Base-by-base conservation (phyloP, 805 yeast genomes). In the Yamadazyma philogaea region DNA sequence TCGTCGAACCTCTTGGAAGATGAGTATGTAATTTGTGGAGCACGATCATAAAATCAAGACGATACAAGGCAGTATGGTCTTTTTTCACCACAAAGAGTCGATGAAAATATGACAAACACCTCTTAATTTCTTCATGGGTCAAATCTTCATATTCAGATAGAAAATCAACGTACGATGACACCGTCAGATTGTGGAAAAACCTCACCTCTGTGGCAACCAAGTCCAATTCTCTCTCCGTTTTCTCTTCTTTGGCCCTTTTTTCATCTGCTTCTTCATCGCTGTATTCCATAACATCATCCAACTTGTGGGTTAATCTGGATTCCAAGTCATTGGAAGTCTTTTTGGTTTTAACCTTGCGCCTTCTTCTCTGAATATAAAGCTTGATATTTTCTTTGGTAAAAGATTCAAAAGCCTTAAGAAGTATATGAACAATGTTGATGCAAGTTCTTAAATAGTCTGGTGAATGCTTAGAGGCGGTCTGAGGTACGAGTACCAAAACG, bases 1-100 rank as follows among this genome's bases (percentile, higher is more conserved):
- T 67, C 12, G 63, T 56, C 0, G 79, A 62, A 0, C 62, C 48
- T 34, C 65, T 59, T 1, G 79, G 72, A 14, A 81, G 61, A 6
- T 82, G 79, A 24, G 66, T 66, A 20, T 72, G 54, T 14, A 74
- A 59, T 30, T 70, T 72, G 10, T 79, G 65, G 6, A 84, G 63
- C 52, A 84, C 64, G 20, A 75, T 53, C 74, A 91, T 75, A 55
- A 93, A 79, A 57, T 90, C 96, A 26, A 93, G 56, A 39, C 96
- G 68, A 52, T 73, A 82, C 26, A 77, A 63, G 0, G 81, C 67
- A 32, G 81, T 79, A 39, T 71, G 74, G 44, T 84, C 82, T 31
- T 78, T 74, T 37, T 79, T 72, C 2, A 63, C 53, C 37, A 83
- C 81, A 50, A 88, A 79, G 1, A 87, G 61, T 22, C 86, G 68